Evolutionary conservation across 257 asterid genomes (phyloP).

Genomic region (Thymus quinquecostatus): DNA sequence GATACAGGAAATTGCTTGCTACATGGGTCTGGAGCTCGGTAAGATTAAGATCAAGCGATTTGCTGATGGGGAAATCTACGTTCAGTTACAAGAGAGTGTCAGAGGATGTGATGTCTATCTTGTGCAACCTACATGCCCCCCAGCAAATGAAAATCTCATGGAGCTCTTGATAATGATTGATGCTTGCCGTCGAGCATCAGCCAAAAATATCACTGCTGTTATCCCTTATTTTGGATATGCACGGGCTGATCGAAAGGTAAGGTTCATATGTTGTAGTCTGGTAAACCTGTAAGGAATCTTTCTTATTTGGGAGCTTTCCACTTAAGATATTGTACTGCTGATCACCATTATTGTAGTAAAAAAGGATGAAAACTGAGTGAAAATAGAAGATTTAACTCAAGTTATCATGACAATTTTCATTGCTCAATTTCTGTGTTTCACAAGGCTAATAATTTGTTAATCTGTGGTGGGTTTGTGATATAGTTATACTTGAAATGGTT

Average conservation of each 20-base stretch:
- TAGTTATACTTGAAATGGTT: constrained; percentile 17
- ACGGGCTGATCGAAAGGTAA: constrained; percentile 81
- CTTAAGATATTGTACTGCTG: constrained; percentile 21
- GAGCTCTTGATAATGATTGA: constrained; percentile 84
- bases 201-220: constrained; percentile 77
- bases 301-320: constrained; percentile 20
- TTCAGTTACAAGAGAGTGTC: constrained; percentile 83
- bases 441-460: background rate
- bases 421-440: background rate
- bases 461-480: constrained; percentile 5
- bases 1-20: constrained; percentile 75
- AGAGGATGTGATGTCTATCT: constrained; percentile 83
- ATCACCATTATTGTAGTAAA: background rate
- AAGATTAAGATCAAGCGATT: constrained; percentile 70
- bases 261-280: constrained; percentile 12
- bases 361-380: background rate
- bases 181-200: constrained; percentile 90
- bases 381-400: constrained; percentile 12
- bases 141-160: constrained; percentile 85
- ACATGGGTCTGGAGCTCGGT: constrained; percentile 77
- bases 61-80: constrained; percentile 85
- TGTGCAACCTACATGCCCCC: constrained; percentile 85
- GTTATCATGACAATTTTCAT: background rate
- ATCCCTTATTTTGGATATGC: constrained; percentile 88
- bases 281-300: background rate